These are phyloP conservation scores for Lithospermum erythrorhizon DNA, from an alignment of 257 asterid genomes.

Conservation along the genomic window DNA sequence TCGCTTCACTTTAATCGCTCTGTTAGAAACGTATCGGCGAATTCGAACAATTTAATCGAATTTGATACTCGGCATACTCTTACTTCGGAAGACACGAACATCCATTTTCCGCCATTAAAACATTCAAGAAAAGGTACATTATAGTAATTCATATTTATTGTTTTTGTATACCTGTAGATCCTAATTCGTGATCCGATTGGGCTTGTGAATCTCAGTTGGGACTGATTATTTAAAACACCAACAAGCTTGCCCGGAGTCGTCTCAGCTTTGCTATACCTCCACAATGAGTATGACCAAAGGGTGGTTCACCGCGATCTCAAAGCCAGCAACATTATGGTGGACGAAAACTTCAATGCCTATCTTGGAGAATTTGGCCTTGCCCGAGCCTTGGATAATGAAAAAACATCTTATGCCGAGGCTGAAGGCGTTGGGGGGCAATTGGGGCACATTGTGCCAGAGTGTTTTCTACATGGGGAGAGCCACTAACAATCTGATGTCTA, in stretches of 20 bases:
- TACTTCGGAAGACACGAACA: too few relatives aligned
- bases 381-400: slow-evolving; percentile 70
- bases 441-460: slow-evolving; percentile 95
- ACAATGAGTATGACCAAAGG: slow-evolving; percentile 72
- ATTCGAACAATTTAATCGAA: too few relatives aligned
- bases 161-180: too few relatives aligned
- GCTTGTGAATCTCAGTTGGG: too few relatives aligned
- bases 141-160: too few relatives aligned
- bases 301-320: slow-evolving; percentile 85
- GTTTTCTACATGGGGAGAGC: slow-evolving; percentile 82
- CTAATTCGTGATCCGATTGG: too few relatives aligned
- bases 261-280: slow-evolving; percentile 83
- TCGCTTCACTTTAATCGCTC: too few relatives aligned
- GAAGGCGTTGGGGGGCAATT: slow-evolving; percentile 74
- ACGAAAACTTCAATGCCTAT: slow-evolving; percentile 64
- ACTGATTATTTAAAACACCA: too few relatives aligned
- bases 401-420: slow-evolving; percentile 72
- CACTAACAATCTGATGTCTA: slow-evolving; percentile 67
- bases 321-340: slow-evolving; percentile 92
- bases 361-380: slow-evolving; percentile 96
- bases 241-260: slow-evolving; percentile 69
- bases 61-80: too few relatives aligned
- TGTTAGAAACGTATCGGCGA: too few relatives aligned
- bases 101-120: too few relatives aligned
- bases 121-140: too few relatives aligned